A percentile compares a stretch with the other conserved stretches of the same genome.
These are phyloP conservation scores for Puya raimondii DNA, from an alignment of 176 grass and related monocot genomes.

Conservation along the genomic window DNA sequence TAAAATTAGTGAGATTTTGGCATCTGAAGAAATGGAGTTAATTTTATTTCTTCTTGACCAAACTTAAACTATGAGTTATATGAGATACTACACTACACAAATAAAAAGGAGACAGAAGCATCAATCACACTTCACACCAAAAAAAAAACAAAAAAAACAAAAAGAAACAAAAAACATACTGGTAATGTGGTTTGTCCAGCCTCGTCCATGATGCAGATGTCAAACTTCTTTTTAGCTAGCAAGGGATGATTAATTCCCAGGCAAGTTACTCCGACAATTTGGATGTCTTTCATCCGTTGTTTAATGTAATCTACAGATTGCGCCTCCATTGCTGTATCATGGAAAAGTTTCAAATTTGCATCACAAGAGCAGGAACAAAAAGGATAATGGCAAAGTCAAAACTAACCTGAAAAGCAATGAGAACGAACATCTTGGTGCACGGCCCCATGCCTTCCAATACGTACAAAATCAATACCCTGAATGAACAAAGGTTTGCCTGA, in stretches of 20 bases:
- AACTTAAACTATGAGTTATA: too few species aligned
- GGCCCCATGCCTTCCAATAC: conserved; percentile 81
- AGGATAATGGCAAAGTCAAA: not conserved
- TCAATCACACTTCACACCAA: not conserved
- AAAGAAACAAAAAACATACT: conserved; percentile 27
- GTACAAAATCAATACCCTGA: conserved; percentile 89
- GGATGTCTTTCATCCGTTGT: conserved; percentile 74
- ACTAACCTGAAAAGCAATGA: conserved; percentile 70
- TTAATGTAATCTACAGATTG: conserved; percentile 70
- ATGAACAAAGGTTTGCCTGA: conserved; percentile 24
- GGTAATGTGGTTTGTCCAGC: conserved; percentile 97
- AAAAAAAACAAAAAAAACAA: too few species aligned
- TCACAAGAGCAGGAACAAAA: not conserved
- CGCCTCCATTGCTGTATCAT: conserved; percentile 44
- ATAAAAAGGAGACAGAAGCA: not conserved
- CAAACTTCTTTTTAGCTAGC: conserved; percentile 84
- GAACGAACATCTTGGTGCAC: conserved; percentile 60
- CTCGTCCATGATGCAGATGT: conserved; percentile 97
- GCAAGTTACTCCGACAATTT: conserved; percentile 90
- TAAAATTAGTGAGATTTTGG: too few species aligned
- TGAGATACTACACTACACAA: not conserved
- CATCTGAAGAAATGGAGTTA: too few species aligned
- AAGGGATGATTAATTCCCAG: conserved; percentile 90
- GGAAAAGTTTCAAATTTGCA: conserved; percentile 6
- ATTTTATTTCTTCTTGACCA: too few species aligned